Evolutionary conservation across 441 rosid species (phyloP), one percentile per base, ranked within the genome.

Genomic region (Flueggea neowawraea): DNA sequence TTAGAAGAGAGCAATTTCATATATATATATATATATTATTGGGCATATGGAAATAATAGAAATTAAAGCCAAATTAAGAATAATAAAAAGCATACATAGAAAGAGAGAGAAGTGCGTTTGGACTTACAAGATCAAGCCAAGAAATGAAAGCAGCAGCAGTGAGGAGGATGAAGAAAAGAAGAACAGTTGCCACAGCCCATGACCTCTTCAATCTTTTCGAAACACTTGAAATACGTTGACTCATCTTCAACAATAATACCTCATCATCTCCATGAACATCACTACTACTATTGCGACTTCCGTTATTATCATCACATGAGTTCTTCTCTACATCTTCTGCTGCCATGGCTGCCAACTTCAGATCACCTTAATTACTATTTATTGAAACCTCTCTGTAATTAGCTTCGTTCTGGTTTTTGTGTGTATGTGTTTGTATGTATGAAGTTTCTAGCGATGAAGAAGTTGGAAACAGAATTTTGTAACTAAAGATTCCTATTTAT

Each of bases 61-160:
- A 47, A 9, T 10, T 10, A 31, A 28, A 31, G 15, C 6, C 15
- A 15, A 48, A n/a, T 3, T 14, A 31, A 16, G 1, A 65, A n/a
- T 0, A 10, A 41, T 6, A 3, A 32, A 12, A 58, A 17, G 12
- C 11, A 31, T 1, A 48, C n/a, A n/a, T n/a, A 31, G 31, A 16
- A 14, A 52, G 6, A 22, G 10, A 15, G n/a, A 16, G 4, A 17
- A 8, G 39, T 36, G n/a, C 6, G 45, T 36, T 36, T 36, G 41
- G 33, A 62, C 75, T 65, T 75, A 80, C 82, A 62, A 52, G 5
- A 54, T 63, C 58, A 54, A 60, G 31, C 73, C 75, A 77, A 50
- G 51, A 62, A 54, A 72, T 5, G 58, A 78, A 69, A 61, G 68
- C 75, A 57, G 75, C 74, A 32, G 61, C 51, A 50, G 77, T 12